A percentile compares a stretch with the other conserved stretches of the same genome.
phyloP scores from a whole-genome alignment of 108 stramenopile genomes.

The Fistulifera pelliculosa region DNA sequence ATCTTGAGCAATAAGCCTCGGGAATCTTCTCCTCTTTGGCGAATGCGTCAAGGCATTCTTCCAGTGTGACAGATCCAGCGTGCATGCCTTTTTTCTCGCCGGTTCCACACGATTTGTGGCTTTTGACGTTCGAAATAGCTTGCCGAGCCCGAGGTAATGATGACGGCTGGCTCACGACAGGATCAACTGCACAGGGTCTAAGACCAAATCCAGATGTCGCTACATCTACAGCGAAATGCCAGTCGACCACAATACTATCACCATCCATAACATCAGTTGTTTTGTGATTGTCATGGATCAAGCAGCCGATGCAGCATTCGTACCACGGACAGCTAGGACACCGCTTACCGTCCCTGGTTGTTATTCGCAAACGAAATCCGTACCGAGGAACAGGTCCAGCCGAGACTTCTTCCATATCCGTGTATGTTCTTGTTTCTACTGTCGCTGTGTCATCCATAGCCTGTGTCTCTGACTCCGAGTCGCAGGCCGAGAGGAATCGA shows the following conservation, averaged over 20 bases:
- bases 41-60: constrained; percentile 82
- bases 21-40: constrained; percentile 81
- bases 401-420: constrained; percentile 63
- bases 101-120: constrained; percentile 49
- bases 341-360: constrained; percentile 66
- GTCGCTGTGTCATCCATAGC: constrained; percentile 10
- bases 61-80: constrained; percentile 62
- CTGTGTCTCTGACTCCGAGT: background rate
- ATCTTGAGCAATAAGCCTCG: constrained; percentile 84
- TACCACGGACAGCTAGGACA: constrained; percentile 81
- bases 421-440: constrained; percentile 42
- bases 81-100: constrained; percentile 43
- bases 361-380: constrained; percentile 74
- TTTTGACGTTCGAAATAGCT: constrained; percentile 26
- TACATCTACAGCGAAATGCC: constrained; percentile 81
- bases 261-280: constrained; percentile 70
- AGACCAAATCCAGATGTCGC: constrained; percentile 67
- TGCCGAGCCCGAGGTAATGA: constrained; percentile 13
- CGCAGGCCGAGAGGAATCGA: constrained; percentile 16
- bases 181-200: constrained; percentile 17
- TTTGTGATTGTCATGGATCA: constrained; percentile 70
- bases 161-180: constrained; percentile 16
- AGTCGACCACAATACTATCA: constrained; percentile 80
- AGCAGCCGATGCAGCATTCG: constrained; percentile 80
- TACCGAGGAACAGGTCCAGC: constrained; percentile 70